These are phyloP conservation scores for Rhizoclosmatium globosum DNA, from an alignment of 192 early-diverging fungal genomes.

Conservation along the genomic window DNA sequence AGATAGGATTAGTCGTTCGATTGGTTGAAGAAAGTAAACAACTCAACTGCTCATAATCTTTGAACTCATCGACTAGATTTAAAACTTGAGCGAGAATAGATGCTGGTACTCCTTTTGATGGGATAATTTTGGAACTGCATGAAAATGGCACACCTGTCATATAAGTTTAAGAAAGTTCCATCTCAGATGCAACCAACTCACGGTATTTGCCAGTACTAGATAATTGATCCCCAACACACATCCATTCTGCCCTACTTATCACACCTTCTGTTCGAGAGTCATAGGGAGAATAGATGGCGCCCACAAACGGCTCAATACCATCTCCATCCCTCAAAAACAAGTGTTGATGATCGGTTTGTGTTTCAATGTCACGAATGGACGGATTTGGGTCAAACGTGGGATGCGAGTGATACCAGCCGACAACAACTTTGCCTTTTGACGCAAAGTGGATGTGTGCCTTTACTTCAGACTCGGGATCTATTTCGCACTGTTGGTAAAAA, in stretches of 20 bases:
- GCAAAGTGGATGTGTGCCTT: constrained; percentile 81
- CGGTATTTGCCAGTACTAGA: constrained; percentile 62
- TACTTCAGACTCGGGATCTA: constrained; percentile 90
- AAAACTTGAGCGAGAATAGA: constrained; percentile 64
- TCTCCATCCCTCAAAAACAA: constrained; percentile 70
- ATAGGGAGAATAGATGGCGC: constrained; percentile 87
- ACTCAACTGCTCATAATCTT: constrained; percentile 58
- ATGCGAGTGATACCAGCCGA: constrained; percentile 98
- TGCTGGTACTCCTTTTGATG: constrained; percentile 50
- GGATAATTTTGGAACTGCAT: constrained; percentile 57
- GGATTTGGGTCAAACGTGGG: constrained; percentile 92
- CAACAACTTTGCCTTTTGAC: constrained; percentile 65
- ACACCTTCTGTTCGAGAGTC: constrained; percentile 61
- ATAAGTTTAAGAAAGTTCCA: not conserved
- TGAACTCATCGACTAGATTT: constrained; percentile 68
- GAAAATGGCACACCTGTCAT: constrained; percentile 57
- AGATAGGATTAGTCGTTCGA: not conserved
- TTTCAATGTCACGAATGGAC: constrained; percentile 89
- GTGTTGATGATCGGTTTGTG: constrained; percentile 84
- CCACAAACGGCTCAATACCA: constrained; percentile 87
- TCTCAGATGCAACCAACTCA: constrained; percentile 28
- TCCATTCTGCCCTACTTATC: constrained; percentile 65
- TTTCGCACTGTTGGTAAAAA: constrained; percentile 76
- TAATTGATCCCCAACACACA: constrained; percentile 64
- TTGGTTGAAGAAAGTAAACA: not conserved